Evolutionary conservation across 495 filamentous ascomycete genomes (phyloP).

Genomic region (Chaetomium tenue): DNA sequence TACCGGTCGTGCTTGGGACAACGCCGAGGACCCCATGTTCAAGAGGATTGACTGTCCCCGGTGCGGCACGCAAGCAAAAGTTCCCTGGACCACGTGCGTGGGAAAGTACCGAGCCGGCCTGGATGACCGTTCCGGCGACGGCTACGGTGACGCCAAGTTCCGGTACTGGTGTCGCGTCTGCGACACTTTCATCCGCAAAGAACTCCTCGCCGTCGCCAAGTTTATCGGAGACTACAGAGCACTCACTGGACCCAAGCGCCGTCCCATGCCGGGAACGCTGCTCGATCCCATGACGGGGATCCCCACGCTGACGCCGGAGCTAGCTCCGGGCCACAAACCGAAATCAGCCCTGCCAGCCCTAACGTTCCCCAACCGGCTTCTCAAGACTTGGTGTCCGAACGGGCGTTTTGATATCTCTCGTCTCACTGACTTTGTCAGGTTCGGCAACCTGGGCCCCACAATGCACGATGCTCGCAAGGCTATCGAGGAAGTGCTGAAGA

Average conservation of each 20-base stretch:
- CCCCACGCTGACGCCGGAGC: slow-evolving; percentile 18
- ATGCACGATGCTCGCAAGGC: slow-evolving; percentile 46
- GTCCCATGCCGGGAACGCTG: slow-evolving; percentile 67
- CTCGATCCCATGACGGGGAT: slow-evolving; percentile 42
- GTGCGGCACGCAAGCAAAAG: slow-evolving; percentile 46
- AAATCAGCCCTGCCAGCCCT: slow-evolving; percentile 25
- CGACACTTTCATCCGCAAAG: slow-evolving; percentile 49
- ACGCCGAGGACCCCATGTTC: slow-evolving; percentile 47
- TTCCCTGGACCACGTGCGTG: slow-evolving; percentile 62
- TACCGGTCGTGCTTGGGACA: slow-evolving; percentile 61
- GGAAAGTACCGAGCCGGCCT: slow-evolving; percentile 26
- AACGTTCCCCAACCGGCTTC: slow-evolving; percentile 62
- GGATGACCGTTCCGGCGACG: slow-evolving; percentile 42
- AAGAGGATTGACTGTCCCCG: slow-evolving; percentile 58
- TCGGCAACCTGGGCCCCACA: slow-evolving; percentile 27
- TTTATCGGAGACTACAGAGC: slow-evolving; percentile 54
- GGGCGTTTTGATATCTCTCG: too few species aligned
- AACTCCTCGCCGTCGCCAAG: slow-evolving; percentile 55
- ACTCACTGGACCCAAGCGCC: slow-evolving; percentile 38
- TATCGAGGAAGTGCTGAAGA: slow-evolving; percentile 45
- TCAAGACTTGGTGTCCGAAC: slow-evolving; percentile 38
- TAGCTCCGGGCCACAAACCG: too few species aligned
- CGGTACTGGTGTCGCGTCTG: slow-evolving; percentile 47
- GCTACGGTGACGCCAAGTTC: slow-evolving; percentile 67
- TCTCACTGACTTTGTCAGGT: too few species aligned